Conservation (phyloP, 2,329 filamentous ascomycete species). For the Alternaria brassicicola region DNA sequence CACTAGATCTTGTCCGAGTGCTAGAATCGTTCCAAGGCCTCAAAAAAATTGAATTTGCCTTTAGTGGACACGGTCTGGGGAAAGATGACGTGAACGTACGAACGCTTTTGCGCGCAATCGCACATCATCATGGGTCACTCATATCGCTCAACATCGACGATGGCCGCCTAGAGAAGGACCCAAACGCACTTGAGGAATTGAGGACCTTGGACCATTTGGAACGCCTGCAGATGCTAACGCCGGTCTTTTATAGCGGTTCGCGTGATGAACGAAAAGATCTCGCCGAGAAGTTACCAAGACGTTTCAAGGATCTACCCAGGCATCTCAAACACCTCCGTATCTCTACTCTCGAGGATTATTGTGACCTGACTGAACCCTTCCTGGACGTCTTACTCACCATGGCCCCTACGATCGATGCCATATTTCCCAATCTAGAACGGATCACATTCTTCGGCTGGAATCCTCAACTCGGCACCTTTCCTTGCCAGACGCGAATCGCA, state of each 20-base stretch:
- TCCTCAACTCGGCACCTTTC: conserved; percentile 3
- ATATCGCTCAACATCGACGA: background rate
- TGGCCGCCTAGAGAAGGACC: background rate
- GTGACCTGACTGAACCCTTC: background rate
- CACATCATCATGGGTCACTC: conserved; percentile 4
- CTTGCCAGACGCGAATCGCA: conserved; percentile 1
- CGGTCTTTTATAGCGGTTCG: background rate
- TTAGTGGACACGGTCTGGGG: background rate
- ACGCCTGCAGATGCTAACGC: background rate
- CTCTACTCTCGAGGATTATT: background rate
- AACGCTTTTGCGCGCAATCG: background rate
- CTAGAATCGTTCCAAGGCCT: background rate
- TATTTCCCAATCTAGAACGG: background rate
- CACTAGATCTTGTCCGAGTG: background rate
- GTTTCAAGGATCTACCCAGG: conserved; percentile 4
- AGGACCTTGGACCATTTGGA: background rate
- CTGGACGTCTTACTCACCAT: background rate
- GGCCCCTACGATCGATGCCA: background rate
- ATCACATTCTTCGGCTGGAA: conserved; percentile 6
- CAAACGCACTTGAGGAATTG: background rate
- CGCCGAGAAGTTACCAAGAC: background rate
- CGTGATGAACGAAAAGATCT: background rate
- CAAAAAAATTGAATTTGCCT: conserved; percentile 1
- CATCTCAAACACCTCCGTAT: conserved; percentile 1
- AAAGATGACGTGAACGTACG: background rate